Conservation (phyloP, 768 basidiomycete genomes). For the Pisolithus orientalis region DNA sequence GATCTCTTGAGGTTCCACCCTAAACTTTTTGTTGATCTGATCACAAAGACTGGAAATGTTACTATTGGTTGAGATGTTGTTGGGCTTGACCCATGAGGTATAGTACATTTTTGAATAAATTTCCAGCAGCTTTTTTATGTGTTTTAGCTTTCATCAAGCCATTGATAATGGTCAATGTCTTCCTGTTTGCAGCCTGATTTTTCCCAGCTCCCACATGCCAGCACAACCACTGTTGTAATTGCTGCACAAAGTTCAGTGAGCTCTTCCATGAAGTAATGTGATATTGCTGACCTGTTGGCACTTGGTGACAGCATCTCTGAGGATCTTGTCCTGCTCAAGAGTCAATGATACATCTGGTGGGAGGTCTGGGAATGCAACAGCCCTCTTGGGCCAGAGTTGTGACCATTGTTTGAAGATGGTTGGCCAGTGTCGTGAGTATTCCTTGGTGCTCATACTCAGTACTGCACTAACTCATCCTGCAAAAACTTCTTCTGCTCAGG, state of each 20-base stretch:
- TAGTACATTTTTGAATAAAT: too few species aligned
- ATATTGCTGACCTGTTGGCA: not conserved
- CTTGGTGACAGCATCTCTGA: not conserved
- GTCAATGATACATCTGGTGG: too few species aligned
- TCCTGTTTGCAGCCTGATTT: not conserved
- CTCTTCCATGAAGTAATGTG: not conserved
- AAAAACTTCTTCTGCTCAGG: not conserved
- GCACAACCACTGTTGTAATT: not conserved
- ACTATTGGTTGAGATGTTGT: too few species aligned
- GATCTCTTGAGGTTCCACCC: not conserved
- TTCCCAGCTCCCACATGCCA: not conserved
- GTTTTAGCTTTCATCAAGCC: too few species aligned
- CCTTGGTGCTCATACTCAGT: not conserved
- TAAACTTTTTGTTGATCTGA: too few species aligned
- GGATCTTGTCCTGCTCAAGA: not conserved
- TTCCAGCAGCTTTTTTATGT: too few species aligned
- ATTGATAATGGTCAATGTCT: too few species aligned
- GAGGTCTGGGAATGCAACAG: too few species aligned
- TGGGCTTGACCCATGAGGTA: too few species aligned
- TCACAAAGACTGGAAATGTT: too few species aligned
- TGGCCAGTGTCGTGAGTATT: not conserved
- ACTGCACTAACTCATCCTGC: not conserved
- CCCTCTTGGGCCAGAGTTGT: not conserved
- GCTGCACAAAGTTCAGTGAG: not conserved
- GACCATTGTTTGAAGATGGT: not conserved